Evolutionary conservation across 2,329 filamentous ascomycete genomes (phyloP).

Genomic region (Colletotrichum euphorbiae): DNA sequence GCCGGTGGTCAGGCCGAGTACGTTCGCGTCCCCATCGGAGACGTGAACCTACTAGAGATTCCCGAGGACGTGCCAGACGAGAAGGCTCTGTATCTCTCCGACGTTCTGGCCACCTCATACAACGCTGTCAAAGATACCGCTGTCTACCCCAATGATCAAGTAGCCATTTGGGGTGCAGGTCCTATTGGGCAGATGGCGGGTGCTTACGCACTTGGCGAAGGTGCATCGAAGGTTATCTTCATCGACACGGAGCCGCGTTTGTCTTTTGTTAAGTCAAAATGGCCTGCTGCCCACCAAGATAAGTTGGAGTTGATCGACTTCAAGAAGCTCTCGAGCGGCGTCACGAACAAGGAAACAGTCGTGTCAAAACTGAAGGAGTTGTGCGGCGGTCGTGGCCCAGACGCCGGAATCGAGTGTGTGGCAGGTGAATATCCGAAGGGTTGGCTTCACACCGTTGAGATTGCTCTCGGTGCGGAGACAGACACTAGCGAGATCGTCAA

Average conservation of each 20-base stretch:
- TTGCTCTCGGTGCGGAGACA: conserved; percentile 77
- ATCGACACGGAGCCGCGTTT: conserved; percentile 81
- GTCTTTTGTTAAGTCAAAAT: conserved; percentile 73
- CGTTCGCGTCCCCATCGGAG: conserved; percentile 81
- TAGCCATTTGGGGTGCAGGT: conserved; percentile 87
- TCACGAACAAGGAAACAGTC: conserved; percentile 71
- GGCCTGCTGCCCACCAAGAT: conserved; percentile 58
- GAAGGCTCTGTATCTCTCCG: conserved; percentile 82
- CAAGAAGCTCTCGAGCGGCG: conserved; percentile 66
- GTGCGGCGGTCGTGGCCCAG: conserved; percentile 77
- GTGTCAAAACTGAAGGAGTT: conserved; percentile 80
- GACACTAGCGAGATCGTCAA: conserved; percentile 86
- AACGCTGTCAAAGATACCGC: conserved; percentile 86
- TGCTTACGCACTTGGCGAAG: conserved; percentile 79
- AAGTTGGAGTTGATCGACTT: conserved; percentile 79
- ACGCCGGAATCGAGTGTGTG: conserved; percentile 77
- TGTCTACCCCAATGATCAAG: conserved; percentile 80
- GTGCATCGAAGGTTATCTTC: conserved; percentile 80
- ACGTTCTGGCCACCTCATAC: conserved; percentile 84
- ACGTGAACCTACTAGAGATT: conserved; percentile 83
- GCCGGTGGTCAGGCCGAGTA: conserved; percentile 91
- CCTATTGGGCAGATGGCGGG: conserved; percentile 89
- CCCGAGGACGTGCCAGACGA: conserved; percentile 86
- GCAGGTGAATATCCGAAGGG: conserved; percentile 72
- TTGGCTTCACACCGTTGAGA: conserved; percentile 69